phyloP scores from a whole-genome alignment of 2,329 filamentous ascomycete genomes.

The Ascosphaera apis region DNA sequence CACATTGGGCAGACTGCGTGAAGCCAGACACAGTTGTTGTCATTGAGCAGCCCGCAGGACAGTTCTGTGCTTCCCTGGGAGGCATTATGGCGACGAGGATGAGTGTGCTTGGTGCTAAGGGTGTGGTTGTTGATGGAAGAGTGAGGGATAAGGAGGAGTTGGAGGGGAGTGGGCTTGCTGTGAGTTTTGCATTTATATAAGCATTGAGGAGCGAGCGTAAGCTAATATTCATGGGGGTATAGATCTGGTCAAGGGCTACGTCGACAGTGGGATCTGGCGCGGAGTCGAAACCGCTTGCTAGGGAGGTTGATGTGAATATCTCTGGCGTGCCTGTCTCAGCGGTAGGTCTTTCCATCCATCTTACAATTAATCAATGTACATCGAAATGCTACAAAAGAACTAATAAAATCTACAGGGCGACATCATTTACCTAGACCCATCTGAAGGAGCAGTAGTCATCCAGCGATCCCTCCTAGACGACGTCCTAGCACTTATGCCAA shows the following conservation, averaged over 20 bases:
- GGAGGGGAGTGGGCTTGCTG: constrained; percentile 30
- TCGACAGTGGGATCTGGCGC: constrained; percentile 24
- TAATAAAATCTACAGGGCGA: constrained; percentile 27
- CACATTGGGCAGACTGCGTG: constrained; percentile 47
- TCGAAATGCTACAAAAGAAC: background rate
- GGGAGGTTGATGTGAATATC: constrained; percentile 19
- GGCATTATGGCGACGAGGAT: constrained; percentile 54
- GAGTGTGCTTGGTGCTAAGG: constrained; percentile 35
- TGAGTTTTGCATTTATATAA: constrained; percentile 19
- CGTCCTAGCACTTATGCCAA: constrained; percentile 37
- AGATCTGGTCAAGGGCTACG: constrained; percentile 21
- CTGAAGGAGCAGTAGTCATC: constrained; percentile 47
- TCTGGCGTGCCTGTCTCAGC: constrained; percentile 19
- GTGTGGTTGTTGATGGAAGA: constrained; percentile 43
- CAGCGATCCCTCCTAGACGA: constrained; percentile 35
- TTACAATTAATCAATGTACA: too few relatives aligned
- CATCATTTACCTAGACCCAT: constrained; percentile 44
- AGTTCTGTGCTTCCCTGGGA: constrained; percentile 50
- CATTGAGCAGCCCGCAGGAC: constrained; percentile 39
- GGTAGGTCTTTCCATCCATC: constrained; percentile 10
- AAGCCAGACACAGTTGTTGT: constrained; percentile 38
- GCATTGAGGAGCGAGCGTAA: constrained; percentile 4
- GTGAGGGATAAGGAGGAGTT: constrained; percentile 43
- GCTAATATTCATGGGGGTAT: background rate
- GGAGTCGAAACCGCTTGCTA: constrained; percentile 19